These are phyloP conservation scores for Yamadazyma sp. DNA, from an alignment of 1,139 yeast species.

Conservation along the genomic window DNA sequence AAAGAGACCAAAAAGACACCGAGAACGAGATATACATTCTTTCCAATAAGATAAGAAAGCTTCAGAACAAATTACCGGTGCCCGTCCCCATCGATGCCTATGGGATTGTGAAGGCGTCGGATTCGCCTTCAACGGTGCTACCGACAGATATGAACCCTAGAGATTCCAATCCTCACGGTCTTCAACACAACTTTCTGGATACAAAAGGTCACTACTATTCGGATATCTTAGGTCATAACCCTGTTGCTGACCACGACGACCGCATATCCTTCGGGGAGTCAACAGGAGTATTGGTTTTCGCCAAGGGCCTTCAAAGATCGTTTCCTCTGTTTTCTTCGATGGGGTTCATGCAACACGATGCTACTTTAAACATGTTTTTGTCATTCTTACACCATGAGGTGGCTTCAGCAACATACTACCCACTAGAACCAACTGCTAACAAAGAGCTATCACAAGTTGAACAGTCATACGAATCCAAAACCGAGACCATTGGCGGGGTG, in stretches of 20 bases:
- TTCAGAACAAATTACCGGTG: conserved; percentile 4
- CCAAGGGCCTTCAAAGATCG: conserved; percentile 15
- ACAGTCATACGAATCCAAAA: conserved; percentile 3
- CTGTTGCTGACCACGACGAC: conserved; percentile 20
- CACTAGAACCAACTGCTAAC: too few species aligned
- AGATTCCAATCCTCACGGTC: too few species aligned
- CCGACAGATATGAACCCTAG: too few species aligned
- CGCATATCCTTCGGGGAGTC: conserved; percentile 27
- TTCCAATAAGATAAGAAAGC: conserved; percentile 6
- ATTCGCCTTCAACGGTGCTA: background rate
- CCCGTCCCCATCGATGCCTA: background rate
- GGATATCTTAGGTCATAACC: conserved; percentile 12
- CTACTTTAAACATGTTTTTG: conserved; percentile 1
- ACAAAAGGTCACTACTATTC: background rate
- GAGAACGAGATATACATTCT: conserved; percentile 12
- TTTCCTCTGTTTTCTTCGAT: conserved; percentile 41
- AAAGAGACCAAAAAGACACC: conserved; percentile 5
- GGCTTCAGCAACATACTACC: too few species aligned
- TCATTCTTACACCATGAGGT: conserved; percentile 1
- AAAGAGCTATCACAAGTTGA: conserved; percentile 4
- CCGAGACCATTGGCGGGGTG: conserved; percentile 20
- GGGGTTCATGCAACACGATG: conserved; percentile 29
- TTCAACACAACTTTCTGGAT: too few species aligned
- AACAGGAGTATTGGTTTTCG: conserved; percentile 1
- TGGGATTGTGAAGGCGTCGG: background rate